A percentile compares a stretch with the other conserved stretches of the same genome.
phyloP scores from a whole-genome alignment of 2,329 filamentous ascomycete species.

The Aspergillus sp. region DNA sequence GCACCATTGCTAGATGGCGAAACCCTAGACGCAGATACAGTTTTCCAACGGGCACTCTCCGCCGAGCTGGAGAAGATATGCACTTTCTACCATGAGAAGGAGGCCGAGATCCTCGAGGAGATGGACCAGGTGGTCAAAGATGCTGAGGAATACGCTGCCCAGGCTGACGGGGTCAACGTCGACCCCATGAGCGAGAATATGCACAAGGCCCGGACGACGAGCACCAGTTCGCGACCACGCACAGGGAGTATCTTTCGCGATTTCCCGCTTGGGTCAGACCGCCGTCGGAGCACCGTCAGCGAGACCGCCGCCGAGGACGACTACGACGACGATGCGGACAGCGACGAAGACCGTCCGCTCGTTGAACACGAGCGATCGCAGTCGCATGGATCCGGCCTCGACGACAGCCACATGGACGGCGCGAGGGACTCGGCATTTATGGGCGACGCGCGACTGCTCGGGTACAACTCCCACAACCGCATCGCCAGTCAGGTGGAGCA shows the following conservation, averaged over 20 bases:
- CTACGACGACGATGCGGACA: slow-evolving; percentile 46
- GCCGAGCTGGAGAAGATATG: slow-evolving; percentile 91
- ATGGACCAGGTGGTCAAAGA: slow-evolving; percentile 74
- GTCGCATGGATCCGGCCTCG: slow-evolving; percentile 25
- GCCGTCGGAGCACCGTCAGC: slow-evolving; percentile 46
- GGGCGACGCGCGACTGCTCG: slow-evolving; percentile 17
- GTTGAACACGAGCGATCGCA: slow-evolving; percentile 15
- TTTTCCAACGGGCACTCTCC: slow-evolving; percentile 79
- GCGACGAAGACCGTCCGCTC: slow-evolving; percentile 56
- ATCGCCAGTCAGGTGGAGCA: slow-evolving; percentile 62
- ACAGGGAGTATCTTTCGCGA: slow-evolving; percentile 53
- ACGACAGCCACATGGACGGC: slow-evolving; percentile 30
- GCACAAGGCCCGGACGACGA: slow-evolving; percentile 40
- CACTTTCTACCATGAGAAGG: slow-evolving; percentile 86
- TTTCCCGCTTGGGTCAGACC: slow-evolving; percentile 44
- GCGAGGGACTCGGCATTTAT: slow-evolving; percentile 35
- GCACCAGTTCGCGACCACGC: slow-evolving; percentile 41
- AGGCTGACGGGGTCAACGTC: slow-evolving; percentile 46
- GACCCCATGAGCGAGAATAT: slow-evolving; percentile 42
- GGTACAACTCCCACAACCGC: slow-evolving; percentile 18
- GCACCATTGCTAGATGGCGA: slow-evolving; percentile 70
- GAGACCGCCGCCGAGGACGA: slow-evolving; percentile 53
- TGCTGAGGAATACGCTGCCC: slow-evolving; percentile 64
- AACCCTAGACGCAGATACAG: slow-evolving; percentile 67
- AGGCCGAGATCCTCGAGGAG: slow-evolving; percentile 80